Evolutionary conservation across 192 early-diverging fungal species (phyloP).

Genomic region (Phlyctochytrium arcticum): DNA sequence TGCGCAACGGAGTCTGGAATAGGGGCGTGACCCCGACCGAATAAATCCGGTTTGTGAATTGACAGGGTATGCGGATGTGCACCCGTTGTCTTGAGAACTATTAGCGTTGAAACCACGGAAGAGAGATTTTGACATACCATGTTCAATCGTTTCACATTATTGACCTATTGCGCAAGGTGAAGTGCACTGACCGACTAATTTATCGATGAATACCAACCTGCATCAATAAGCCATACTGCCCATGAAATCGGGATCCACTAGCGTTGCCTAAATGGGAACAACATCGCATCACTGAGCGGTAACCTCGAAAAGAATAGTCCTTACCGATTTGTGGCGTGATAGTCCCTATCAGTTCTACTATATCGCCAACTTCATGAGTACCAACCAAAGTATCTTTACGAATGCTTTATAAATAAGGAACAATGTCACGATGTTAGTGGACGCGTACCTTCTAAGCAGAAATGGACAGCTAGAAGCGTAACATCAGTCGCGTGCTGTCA

Average conservation of each 20-base stretch:
- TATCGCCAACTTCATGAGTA: conserved; percentile 2
- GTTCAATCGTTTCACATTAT: neutral
- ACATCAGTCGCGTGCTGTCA: neutral
- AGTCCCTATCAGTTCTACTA: conserved; percentile 1
- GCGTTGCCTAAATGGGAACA: neutral
- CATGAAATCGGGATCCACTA: neutral
- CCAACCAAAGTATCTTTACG: too few relatives aligned
- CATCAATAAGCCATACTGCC: neutral
- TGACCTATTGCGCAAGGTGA: too few relatives aligned
- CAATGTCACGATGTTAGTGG: too few relatives aligned
- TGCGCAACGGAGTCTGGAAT: neutral
- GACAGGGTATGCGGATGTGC: too few relatives aligned
- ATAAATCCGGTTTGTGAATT: conserved; percentile 3
- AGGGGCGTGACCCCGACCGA: neutral
- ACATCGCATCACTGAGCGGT: too few relatives aligned
- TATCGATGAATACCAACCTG: too few relatives aligned
- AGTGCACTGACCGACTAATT: too few relatives aligned
- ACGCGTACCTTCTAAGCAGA: conserved; percentile 5
- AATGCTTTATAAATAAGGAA: too few relatives aligned
- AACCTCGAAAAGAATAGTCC: neutral
- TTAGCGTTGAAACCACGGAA: too few relatives aligned
- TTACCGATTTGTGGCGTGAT: neutral
- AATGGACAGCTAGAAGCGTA: neutral
- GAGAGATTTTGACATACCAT: too few relatives aligned
- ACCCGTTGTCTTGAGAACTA: too few relatives aligned